Evolutionary conservation across 140 eudicot species (phyloP), one percentile per base, ranked within the genome.

Genomic region (Stevia rebaudiana): DNA sequence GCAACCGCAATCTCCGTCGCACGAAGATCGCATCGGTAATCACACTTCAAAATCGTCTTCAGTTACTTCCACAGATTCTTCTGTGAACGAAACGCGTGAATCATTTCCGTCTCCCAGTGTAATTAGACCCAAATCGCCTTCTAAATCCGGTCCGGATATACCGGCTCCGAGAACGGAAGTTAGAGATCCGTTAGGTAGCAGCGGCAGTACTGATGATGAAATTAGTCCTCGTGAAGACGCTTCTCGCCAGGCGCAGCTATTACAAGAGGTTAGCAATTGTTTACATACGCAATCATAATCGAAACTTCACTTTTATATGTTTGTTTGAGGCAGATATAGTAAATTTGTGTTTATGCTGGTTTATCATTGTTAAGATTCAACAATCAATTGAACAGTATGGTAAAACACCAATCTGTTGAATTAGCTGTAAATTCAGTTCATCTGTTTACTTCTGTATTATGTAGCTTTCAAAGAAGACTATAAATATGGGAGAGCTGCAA

Each of bases 391-490:
- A 11, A 30, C 3, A 50, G 39, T 8, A 53, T 15, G 48, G 3
- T 63, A 51, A 13, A 33, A 8, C 8, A 24, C 0, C 0, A 1
- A 18, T 40, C 7, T 28, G 72, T 52, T 72, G 64, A 47, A 37
- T 53, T 10, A 59, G 37, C 7, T 66, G 49, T 28, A 48, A 67
- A 67, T 56, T 54, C 12, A 43, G 54, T 52, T 42, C 36, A 41
- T 50, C 15, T 16, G 39, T 67, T 44, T 43, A 2, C 17, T 63
- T 54, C 6, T 55, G 57, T 50, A 37, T 62, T 40, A 65, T 51
- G 33, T 64, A 92, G 98, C 77, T 92, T 61, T 83, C 98, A 8
- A 85, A 76, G 83, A 92, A 92, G 85, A 78, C 86, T 21, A 74
- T 92, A 71, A 85, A 83, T 54, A 64, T 88, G 81, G 83, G 81